These are phyloP conservation scores for Ascomycota sp. DNA, from an alignment of 2,329 filamentous ascomycete species.

Conservation along the genomic window DNA sequence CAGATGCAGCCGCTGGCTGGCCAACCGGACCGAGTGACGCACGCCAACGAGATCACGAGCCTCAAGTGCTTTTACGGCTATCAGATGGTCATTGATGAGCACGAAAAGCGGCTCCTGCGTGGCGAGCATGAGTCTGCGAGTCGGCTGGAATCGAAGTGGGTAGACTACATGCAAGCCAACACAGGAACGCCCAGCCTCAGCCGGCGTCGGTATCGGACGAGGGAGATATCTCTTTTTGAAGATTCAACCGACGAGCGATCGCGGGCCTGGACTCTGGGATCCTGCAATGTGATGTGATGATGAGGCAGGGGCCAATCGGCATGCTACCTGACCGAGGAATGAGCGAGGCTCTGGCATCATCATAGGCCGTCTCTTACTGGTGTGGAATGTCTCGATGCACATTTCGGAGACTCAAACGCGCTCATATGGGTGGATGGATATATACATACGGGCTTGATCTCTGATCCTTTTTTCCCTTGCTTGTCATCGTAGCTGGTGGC, in stretches of 20 bases:
- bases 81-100: conserved; percentile 88
- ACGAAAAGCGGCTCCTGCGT: conserved; percentile 64
- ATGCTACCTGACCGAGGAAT: too few relatives aligned
- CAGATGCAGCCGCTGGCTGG: conserved; percentile 37
- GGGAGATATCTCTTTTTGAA: too few relatives aligned
- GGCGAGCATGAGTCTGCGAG: conserved; percentile 57
- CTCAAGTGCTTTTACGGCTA: conserved; percentile 91
- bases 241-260: too few relatives aligned
- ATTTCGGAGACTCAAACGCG: too few relatives aligned
- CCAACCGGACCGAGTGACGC: conserved; percentile 24
- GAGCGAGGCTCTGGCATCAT: too few relatives aligned
- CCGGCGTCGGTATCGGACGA: conserved; percentile 52
- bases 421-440: too few relatives aligned
- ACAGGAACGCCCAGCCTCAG: conserved; percentile 60
- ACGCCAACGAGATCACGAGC: conserved; percentile 59
- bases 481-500: too few relatives aligned
- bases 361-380: too few relatives aligned
- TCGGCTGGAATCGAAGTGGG: conserved; percentile 79
- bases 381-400: too few relatives aligned
- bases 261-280: conserved; percentile 43
- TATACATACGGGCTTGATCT: too few relatives aligned
- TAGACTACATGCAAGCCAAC: conserved; percentile 78
- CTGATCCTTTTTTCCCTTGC: too few relatives aligned
- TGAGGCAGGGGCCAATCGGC: too few relatives aligned
- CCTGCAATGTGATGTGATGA: conserved; percentile 43